Evolutionary conservation across 2,329 filamentous ascomycete species (phyloP).

Genomic region (Alternaria arborescens): DNA sequence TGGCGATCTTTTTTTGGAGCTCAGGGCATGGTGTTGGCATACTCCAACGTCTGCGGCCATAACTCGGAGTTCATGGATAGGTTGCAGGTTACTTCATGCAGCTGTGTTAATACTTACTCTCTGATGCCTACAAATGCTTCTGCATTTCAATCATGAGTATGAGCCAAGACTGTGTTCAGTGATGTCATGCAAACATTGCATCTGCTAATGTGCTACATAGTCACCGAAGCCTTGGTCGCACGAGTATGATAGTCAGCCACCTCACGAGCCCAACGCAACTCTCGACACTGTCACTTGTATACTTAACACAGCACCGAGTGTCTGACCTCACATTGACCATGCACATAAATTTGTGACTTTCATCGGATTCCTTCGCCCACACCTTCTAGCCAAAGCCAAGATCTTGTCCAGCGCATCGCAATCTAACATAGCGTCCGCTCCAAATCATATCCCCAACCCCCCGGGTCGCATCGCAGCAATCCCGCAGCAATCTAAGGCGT

Average conservation of each 20-base stretch:
- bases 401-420: constrained; percentile 13
- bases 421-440: constrained; percentile 14
- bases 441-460: background rate
- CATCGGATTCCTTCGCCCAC: background rate
- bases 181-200: background rate
- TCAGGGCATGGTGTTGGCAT: constrained; percentile 24
- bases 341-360: background rate
- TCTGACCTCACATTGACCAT: background rate
- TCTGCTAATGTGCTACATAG: constrained; percentile 1
- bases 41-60: constrained; percentile 19
- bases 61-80: constrained; percentile 35
- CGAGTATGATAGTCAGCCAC: background rate
- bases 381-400: constrained; percentile 14
- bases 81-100: constrained; percentile 30
- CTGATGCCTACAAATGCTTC: background rate
- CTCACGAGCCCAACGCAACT: background rate
- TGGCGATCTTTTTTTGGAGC: constrained; percentile 18
- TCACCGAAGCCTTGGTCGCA: background rate
- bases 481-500: constrained; percentile 5
- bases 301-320: no score
- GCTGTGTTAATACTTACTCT: constrained; percentile 34
- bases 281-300: no score
- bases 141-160: background rate
- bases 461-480: constrained; percentile 6
- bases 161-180: background rate